phyloP scores from a whole-genome alignment of 2,329 filamentous ascomycete species.

The Microsporum canis region DNA sequence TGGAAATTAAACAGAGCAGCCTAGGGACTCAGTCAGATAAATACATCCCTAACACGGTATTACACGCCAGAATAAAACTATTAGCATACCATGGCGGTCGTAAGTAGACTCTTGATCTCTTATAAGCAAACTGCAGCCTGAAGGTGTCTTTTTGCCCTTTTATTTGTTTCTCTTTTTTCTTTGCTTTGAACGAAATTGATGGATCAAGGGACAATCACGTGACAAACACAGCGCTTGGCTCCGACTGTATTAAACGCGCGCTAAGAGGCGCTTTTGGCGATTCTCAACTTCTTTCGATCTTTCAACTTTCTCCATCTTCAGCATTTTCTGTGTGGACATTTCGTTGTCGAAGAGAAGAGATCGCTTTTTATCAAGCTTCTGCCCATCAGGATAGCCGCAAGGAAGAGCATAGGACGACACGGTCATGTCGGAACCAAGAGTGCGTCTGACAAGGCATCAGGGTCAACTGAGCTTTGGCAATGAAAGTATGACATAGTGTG shows the following conservation, averaged over 20 bases:
- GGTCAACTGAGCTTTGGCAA: constrained; percentile 68
- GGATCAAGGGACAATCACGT: not conserved
- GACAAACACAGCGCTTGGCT: not conserved
- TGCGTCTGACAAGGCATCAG: constrained; percentile 66
- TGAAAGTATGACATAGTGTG: constrained; percentile 46
- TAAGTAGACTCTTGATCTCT: not conserved
- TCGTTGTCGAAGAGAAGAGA: no score
- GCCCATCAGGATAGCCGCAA: not conserved
- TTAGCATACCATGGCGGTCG: not conserved
- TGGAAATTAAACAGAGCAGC: constrained; percentile 98
- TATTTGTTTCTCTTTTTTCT: not conserved
- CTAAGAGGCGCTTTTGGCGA: not conserved
- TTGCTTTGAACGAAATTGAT: not conserved
- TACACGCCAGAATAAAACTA: no score
- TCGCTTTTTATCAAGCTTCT: no score
- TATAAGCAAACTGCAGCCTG: not conserved
- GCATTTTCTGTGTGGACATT: no score
- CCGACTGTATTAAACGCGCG: not conserved
- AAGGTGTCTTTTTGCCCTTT: not conserved
- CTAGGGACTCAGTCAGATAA: constrained; percentile 36
- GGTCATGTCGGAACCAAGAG: constrained; percentile 59
- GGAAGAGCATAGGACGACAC: not conserved
- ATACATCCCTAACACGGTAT: not conserved
- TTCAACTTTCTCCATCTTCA: no score
- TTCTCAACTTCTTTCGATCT: not conserved